Percentiles rank a stretch among this genome's conserved stretches.
Conservation (phyloP, 2,329 filamentous ascomycete species). For the Aspergillus aculeatinus region DNA sequence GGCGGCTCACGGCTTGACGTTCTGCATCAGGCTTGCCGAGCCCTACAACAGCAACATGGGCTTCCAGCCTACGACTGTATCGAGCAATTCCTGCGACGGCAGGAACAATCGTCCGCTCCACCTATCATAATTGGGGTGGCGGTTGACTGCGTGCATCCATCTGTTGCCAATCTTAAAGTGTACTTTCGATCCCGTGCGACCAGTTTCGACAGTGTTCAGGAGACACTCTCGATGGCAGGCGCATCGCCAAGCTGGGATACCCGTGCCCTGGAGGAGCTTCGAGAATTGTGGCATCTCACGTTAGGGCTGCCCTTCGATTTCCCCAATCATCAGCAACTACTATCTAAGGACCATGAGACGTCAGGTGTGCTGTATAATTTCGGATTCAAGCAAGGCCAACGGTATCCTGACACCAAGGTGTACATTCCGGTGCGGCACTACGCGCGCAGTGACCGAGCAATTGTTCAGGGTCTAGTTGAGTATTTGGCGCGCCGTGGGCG, state of each 20-base stretch:
- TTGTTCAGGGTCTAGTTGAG: neutral
- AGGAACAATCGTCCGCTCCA: neutral
- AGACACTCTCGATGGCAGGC: neutral
- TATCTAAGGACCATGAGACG: neutral
- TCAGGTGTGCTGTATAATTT: constrained; percentile 8
- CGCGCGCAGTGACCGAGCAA: constrained; percentile 1
- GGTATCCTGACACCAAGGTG: constrained; percentile 5
- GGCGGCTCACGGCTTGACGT: neutral
- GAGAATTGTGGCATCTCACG: constrained; percentile 1
- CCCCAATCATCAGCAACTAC: neutral
- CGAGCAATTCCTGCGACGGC: neutral
- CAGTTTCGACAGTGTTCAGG: neutral
- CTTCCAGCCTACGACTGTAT: neutral
- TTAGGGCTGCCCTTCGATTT: neutral
- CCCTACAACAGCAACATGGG: neutral
- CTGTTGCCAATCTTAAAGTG: neutral
- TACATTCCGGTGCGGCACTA: constrained; percentile 10
- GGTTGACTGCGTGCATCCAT: neutral
- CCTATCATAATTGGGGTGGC: neutral
- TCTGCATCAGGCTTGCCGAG: neutral
- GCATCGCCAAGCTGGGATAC: neutral
- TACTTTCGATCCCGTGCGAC: neutral
- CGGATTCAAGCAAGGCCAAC: constrained; percentile 1
- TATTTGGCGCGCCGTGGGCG: neutral
- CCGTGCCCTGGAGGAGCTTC: neutral